Evolutionary conservation across 2,329 filamentous ascomycete species (phyloP).

Genomic region (Teratosphaeria zuluensis): DNA sequence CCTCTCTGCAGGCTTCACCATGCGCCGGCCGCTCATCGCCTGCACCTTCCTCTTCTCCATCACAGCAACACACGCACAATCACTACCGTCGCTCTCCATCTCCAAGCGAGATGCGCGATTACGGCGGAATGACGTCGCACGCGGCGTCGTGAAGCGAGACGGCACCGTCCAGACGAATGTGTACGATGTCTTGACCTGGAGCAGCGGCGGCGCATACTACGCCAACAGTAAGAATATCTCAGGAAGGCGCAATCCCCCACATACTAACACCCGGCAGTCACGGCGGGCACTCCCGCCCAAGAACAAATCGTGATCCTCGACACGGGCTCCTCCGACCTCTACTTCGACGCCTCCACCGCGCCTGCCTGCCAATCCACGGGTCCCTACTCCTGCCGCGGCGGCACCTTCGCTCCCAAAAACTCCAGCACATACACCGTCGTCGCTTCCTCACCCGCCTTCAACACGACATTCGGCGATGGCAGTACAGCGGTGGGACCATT

Average conservation of each 20-base stretch:
- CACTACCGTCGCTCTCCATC: slow-evolving; percentile 18
- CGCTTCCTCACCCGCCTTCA: slow-evolving; percentile 16
- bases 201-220: slow-evolving; percentile 25
- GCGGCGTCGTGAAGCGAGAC: slow-evolving; percentile 6
- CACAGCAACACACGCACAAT: slow-evolving; percentile 7
- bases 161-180: slow-evolving; percentile 18
- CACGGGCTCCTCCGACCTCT: slow-evolving; percentile 26
- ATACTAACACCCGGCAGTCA: slow-evolving; percentile 10
- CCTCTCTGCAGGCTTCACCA: too few relatives aligned
- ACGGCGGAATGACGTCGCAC: slow-evolving; percentile 7
- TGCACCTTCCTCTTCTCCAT: too few relatives aligned
- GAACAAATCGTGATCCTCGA: slow-evolving; percentile 24
- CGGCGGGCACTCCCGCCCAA: slow-evolving; percentile 26
- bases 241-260: not conserved
- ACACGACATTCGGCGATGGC: slow-evolving; percentile 23
- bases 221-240: slow-evolving; percentile 15
- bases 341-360: slow-evolving; percentile 20
- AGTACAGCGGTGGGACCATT: slow-evolving; percentile 19
- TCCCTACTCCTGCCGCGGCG: slow-evolving; percentile 18
- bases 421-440: slow-evolving; percentile 20
- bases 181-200: slow-evolving; percentile 23
- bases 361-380: slow-evolving; percentile 13
- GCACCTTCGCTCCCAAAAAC: slow-evolving; percentile 17
- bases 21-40: too few relatives aligned
- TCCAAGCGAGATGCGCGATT: slow-evolving; percentile 18